Evolutionary conservation across 2,329 filamentous ascomycete species (phyloP).

Genomic region (Pestalotiopsis fici): DNA sequence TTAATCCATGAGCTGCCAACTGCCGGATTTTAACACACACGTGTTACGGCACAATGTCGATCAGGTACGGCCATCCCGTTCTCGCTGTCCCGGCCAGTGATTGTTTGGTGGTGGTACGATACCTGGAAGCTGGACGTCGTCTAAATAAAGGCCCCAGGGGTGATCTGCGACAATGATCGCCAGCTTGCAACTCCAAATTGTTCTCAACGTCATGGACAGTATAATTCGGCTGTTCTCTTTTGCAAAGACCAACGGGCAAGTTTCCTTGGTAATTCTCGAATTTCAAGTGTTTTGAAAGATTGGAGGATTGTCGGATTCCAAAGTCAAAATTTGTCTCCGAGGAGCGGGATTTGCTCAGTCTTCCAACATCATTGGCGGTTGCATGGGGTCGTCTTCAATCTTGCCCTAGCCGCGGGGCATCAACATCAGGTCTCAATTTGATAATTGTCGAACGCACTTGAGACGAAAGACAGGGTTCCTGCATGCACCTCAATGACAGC

Average conservation of each 20-base stretch:
- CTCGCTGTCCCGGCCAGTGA: not conserved
- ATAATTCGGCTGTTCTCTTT: not conserved
- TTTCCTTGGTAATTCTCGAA: not conserved
- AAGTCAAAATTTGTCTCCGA: not conserved
- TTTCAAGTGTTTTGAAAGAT: too few relatives aligned
- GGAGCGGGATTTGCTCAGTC: not conserved
- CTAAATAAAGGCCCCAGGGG: constrained; percentile 5
- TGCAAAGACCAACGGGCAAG: not conserved
- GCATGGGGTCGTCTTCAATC: not conserved
- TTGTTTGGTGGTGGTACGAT: not conserved
- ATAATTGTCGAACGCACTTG: constrained; percentile 2
- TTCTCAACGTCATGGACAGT: not conserved
- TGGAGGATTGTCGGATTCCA: not conserved
- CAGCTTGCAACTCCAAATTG: not conserved
- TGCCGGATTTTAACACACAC: not conserved
- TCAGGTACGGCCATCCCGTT: not conserved
- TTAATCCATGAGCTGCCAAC: not conserved
- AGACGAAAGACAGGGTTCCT: not conserved
- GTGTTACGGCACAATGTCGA: not conserved
- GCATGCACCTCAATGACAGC: not conserved
- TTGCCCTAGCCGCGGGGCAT: not conserved
- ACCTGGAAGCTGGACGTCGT: not conserved
- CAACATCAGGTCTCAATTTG: not conserved
- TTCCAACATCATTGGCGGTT: not conserved
- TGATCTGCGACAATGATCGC: constrained; percentile 6